Base-by-base conservation (phyloP, 163 green algal species). In the Scenedesmus sp. region DNA sequence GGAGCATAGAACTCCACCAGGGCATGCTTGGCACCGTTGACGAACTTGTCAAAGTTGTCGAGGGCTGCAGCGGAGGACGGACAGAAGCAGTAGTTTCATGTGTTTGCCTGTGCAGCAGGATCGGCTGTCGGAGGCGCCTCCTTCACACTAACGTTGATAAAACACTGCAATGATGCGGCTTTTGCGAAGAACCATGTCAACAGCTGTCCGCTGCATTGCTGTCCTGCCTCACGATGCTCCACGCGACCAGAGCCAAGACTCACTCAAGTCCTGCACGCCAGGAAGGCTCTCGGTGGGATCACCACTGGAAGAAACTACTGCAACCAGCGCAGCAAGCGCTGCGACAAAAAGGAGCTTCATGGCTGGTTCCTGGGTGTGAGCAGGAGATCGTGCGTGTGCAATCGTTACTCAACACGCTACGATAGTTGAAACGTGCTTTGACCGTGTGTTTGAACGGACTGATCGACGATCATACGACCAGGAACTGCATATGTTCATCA, bases 1-100 rank as follows among this genome's bases (percentile, higher is more conserved):
- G 90, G 92, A 51, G 91, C 93, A 70, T 95, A 95, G 85, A 96
- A 96, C 92, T 98, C 95, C 3, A 96, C 94, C 4, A 98, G 90
- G 6, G 80, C 96, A 40, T 96, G 91, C 92, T 98, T 98, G 12
- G 53, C 86, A 44, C 96, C 96, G 40, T 95, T 97, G 1, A 98
- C 93, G 2, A 95, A 43, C 30, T 94, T 93, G 92, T 98, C 95
- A 44, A 98, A 98, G 51, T 94, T 96, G 16, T 96, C 92, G 22
- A 94, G 94, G 2, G 93, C 96, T 98, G 94, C 89, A 53, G 20
- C 0, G 2, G 59, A 35, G 43, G 81, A 89, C 37, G 89, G 53
- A 22, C 53, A 49, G 26, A 40, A 76, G 65, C 65, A 76, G 65
- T 18, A 76, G 65, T 26, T 76, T 76, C 30, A 76, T 20, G 30